A percentile compares a stretch with the other conserved stretches of the same genome.
phyloP scores from a whole-genome alignment of 305 asterid genomes.

The Plantago coronopus region DNA sequence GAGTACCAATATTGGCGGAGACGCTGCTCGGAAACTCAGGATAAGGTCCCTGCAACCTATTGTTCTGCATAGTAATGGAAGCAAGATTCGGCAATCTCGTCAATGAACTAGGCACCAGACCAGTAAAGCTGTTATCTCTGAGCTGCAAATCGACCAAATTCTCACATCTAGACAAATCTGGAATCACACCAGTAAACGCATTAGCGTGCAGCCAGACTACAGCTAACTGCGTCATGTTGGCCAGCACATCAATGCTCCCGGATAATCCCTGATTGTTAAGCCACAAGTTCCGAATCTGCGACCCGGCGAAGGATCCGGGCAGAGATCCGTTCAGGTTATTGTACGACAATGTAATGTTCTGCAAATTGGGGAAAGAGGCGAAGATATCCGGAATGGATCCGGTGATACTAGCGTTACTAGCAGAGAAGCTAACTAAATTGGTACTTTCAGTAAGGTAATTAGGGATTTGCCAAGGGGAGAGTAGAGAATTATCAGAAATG shows the following conservation, averaged over 20 bases:
- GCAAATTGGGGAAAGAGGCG: constrained; percentile 47
- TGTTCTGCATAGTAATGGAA: constrained; percentile 61
- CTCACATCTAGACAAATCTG: constrained; percentile 68
- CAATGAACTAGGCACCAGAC: constrained; percentile 59
- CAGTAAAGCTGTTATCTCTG: constrained; percentile 75
- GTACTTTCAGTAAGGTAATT: constrained; percentile 41
- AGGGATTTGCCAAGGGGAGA: constrained; percentile 65
- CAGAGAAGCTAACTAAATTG: constrained; percentile 42
- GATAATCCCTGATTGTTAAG: constrained; percentile 72
- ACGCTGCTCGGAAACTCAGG: constrained; percentile 48
- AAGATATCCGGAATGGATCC: constrained; percentile 72
- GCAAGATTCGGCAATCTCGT: constrained; percentile 43
- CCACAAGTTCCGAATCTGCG: constrained; percentile 69
- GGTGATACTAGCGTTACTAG: constrained; percentile 49
- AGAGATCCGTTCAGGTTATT: constrained; percentile 64
- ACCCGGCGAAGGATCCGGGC: constrained; percentile 59
- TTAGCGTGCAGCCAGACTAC: constrained; percentile 83
- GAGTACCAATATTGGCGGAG: constrained; percentile 16
- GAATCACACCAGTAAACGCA: constrained; percentile 67
- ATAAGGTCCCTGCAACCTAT: constrained; percentile 72
- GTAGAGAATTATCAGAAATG: constrained; percentile 38
- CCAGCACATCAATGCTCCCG: constrained; percentile 55
- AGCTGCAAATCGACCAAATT: constrained; percentile 72
- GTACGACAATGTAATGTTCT: constrained; percentile 61
- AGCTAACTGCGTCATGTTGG: constrained; percentile 53